Evolutionary conservation across 2,329 filamentous ascomycete species (phyloP), one percentile per base, ranked within the genome.

Genomic region (Colletotrichum sp.): DNA sequence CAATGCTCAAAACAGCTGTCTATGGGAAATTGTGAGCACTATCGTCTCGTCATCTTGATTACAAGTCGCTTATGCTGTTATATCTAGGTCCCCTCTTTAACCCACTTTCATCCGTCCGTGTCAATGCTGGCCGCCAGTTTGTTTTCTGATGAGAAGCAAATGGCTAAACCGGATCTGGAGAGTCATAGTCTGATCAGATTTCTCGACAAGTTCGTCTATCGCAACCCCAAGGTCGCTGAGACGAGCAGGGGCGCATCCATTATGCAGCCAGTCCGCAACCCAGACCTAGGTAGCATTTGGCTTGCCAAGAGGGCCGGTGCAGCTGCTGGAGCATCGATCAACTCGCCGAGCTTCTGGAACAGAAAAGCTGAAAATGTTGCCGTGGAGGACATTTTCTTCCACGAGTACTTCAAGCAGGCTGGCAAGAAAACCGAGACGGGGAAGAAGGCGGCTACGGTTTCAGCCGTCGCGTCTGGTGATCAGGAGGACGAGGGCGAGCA

Each of bases 131-230:
- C 96, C 2, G 87, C 90, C 18, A 92, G 93, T 72, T 86, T 98
- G 52, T 85, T 98, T 10, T 88, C 90, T 65, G 91, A 92, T 74
- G 90, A 93, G 78, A 90, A 92, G 67, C 92, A 95, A 83, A 93
- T 95, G 75, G 92, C 94, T 77, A 98, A 98, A 84, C 96, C 97
- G 0, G 97, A 99, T 80, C 89, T 98, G 67, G 93, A 94, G 18
- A 93, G 95, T 73, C 96, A 98, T 83, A 97, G 95, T 2, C 90
- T 99, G 64, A 97, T 97, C 81, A 94, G 97, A 83, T 99, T 99
- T 89, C 89, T 99, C 73, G 97, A 99, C 85, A 96, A 97, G 79
- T 99, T 99, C 84, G 95, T 98, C n/a, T 99, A 98, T 89, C 94
- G 95, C 79, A 98, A 97, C 80, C 93, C 96, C 76, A 98, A 98